These are phyloP conservation scores for Leccinum subspadiceum DNA, from an alignment of 1,284 basidiomycete species.

Conservation along the genomic window DNA sequence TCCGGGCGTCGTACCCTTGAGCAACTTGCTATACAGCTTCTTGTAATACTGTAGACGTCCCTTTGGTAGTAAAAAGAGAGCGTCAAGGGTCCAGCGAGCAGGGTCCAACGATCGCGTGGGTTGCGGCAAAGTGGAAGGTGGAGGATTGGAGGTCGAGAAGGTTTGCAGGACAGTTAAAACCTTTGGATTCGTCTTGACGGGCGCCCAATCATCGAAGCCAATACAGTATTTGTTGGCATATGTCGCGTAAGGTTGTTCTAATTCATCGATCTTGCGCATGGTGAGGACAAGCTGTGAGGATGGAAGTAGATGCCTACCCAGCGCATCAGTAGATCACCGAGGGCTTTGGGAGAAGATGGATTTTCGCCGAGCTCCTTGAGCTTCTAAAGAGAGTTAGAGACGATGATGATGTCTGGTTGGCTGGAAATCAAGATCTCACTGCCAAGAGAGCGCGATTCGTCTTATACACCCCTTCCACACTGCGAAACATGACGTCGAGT, in stretches of 20 bases:
- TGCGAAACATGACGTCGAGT: constrained; percentile 92
- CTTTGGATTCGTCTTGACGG: constrained; percentile 73
- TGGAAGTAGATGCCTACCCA: constrained; percentile 62
- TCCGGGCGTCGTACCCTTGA: constrained; percentile 88
- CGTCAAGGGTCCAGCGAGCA: constrained; percentile 80
- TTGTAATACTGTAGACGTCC: constrained; percentile 88
- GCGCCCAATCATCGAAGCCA: constrained; percentile 84
- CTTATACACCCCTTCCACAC: constrained; percentile 89
- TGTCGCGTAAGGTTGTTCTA: constrained; percentile 82
- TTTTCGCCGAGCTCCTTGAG: constrained; percentile 92
- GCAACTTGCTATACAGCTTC: constrained; percentile 83
- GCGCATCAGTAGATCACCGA: constrained; percentile 95
- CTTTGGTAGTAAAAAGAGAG: constrained; percentile 85
- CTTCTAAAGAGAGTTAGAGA: constrained; percentile 53
- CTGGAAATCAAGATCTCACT: constrained; percentile 44
- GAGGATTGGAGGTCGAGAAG: constrained; percentile 67
- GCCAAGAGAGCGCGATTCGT: constrained; percentile 80
- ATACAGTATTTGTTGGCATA: constrained; percentile 74
- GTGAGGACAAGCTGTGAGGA: constrained; percentile 15
- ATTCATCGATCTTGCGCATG: constrained; percentile 76
- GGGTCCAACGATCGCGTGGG: constrained; percentile 39
- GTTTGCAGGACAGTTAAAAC: constrained; percentile 68
- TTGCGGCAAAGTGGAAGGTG: constrained; percentile 45
- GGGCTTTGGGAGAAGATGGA: constrained; percentile 90
- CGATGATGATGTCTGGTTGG: not conserved